These are phyloP conservation scores for Sclerotiophoma versabilis DNA, from an alignment of 2,329 filamentous ascomycete genomes.

Conservation along the genomic window DNA sequence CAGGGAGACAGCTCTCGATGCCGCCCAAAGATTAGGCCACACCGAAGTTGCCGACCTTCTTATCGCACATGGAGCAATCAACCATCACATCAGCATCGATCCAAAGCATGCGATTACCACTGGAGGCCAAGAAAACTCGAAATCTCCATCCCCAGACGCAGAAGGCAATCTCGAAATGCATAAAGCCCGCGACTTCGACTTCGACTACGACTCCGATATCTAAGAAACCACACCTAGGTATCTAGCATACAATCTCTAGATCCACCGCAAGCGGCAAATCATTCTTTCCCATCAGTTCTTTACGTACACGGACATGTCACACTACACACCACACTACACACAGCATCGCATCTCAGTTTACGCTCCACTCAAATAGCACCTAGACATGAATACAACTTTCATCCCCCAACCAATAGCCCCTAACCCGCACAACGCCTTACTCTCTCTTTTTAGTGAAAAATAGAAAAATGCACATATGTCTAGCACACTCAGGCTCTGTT, in stretches of 20 bases:
- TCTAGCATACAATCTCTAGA: not conserved
- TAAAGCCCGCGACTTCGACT: not conserved
- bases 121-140: not conserved
- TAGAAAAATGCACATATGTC: too few species aligned
- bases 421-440: too few species aligned
- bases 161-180: not conserved
- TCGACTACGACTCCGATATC: not conserved
- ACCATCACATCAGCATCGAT: not conserved
- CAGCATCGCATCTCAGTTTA: too few species aligned
- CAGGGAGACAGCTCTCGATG: not conserved
- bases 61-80: not conserved
- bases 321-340: too few species aligned
- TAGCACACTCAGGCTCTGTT: too few species aligned
- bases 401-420: too few species aligned
- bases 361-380: too few species aligned
- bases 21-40: not conserved
- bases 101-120: not conserved
- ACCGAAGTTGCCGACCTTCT: not conserved
- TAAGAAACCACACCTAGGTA: not conserved
- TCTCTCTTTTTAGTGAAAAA: too few species aligned
- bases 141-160: not conserved
- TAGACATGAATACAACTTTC: too few species aligned
- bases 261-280: too few species aligned
- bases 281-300: too few species aligned
- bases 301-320: too few species aligned